phyloP scores from a whole-genome alignment of 208 protist genomes.

The Phytomonas francai region DNA sequence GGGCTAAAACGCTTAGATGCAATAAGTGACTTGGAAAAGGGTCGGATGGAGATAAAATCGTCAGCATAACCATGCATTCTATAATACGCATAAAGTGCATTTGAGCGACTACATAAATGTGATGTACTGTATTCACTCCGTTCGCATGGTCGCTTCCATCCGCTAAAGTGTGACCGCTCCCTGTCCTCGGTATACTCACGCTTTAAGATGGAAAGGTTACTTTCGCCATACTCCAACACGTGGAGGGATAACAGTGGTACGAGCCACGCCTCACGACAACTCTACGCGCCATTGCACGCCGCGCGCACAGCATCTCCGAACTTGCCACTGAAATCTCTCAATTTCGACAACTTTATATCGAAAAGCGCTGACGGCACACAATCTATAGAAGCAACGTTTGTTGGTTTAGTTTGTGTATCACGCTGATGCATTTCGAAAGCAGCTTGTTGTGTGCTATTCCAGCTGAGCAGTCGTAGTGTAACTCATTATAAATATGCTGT shows the following conservation, averaged over 20 bases:
- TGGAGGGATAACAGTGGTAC: slow-evolving; percentile 19
- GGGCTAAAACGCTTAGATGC: slow-evolving; percentile 64
- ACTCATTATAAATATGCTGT: slow-evolving; percentile 45
- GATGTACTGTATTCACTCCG: neutral
- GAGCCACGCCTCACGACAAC: slow-evolving; percentile 52
- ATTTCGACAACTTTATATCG: slow-evolving; percentile 31
- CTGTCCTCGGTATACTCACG: slow-evolving; percentile 12
- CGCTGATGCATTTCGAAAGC: slow-evolving; percentile 76
- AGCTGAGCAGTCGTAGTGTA: slow-evolving; percentile 80
- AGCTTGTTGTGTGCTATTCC: slow-evolving; percentile 81
- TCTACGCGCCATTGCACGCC: slow-evolving; percentile 22
- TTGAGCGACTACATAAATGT: neutral
- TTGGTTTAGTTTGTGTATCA: slow-evolving; percentile 77
- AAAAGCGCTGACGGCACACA: slow-evolving; percentile 47
- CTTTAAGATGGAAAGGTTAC: slow-evolving; percentile 10
- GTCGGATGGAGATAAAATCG: slow-evolving; percentile 29
- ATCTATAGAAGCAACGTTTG: slow-evolving; percentile 69
- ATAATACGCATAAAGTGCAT: slow-evolving; percentile 25
- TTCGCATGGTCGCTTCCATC: neutral
- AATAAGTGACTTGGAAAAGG: slow-evolving; percentile 38
- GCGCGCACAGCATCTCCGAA: slow-evolving; percentile 41
- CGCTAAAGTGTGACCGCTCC: neutral
- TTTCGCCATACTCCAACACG: slow-evolving; percentile 10
- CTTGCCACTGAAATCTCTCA: slow-evolving; percentile 82
- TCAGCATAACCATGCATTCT: slow-evolving; percentile 41